Evolutionary conservation across 176 grass and related monocot species (phyloP).

Genomic region (Rhipidocladum racemiflorum): DNA sequence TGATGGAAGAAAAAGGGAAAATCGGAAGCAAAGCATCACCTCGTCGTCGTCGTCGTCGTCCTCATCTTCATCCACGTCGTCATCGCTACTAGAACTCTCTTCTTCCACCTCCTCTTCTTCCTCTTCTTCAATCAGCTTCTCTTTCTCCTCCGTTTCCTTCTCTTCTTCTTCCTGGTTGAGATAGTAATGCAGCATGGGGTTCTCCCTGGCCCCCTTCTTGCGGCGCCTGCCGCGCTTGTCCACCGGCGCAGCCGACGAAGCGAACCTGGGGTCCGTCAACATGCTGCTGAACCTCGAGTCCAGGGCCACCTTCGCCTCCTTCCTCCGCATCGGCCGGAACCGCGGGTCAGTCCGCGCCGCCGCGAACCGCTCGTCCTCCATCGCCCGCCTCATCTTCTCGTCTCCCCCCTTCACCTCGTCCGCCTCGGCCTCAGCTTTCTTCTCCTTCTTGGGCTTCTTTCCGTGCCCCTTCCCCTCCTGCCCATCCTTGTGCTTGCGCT

Average conservation of each 20-base stretch:
- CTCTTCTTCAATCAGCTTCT: conserved; percentile 16
- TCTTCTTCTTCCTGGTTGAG: conserved; percentile 49
- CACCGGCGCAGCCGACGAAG: conserved; percentile 46
- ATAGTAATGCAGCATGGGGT: conserved; percentile 70
- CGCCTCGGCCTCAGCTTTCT: neutral
- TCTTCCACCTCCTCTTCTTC: conserved; percentile 33
- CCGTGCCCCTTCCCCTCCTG: conserved; percentile 29
- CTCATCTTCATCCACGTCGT: conserved; percentile 44
- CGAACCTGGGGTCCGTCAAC: conserved; percentile 64
- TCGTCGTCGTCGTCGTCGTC: conserved; percentile 54
- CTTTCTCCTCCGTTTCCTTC: neutral
- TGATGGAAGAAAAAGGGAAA: neutral
- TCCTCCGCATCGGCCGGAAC: conserved; percentile 71
- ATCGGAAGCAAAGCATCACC: conserved; percentile 33
- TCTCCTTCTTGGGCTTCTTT: conserved; percentile 38
- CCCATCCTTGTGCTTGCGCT: conserved; percentile 40
- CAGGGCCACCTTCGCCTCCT: conserved; percentile 68
- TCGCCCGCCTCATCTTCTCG: conserved; percentile 37
- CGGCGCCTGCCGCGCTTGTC: conserved; percentile 70
- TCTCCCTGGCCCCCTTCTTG: conserved; percentile 43
- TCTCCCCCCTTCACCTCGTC: neutral
- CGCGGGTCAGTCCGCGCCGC: conserved; percentile 54
- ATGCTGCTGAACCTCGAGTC: conserved; percentile 76
- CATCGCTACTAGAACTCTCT: conserved; percentile 42
- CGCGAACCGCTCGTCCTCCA: conserved; percentile 65